Evolutionary conservation across 2,329 filamentous ascomycete genomes (phyloP).

Genomic region (Claviceps arundinis): DNA sequence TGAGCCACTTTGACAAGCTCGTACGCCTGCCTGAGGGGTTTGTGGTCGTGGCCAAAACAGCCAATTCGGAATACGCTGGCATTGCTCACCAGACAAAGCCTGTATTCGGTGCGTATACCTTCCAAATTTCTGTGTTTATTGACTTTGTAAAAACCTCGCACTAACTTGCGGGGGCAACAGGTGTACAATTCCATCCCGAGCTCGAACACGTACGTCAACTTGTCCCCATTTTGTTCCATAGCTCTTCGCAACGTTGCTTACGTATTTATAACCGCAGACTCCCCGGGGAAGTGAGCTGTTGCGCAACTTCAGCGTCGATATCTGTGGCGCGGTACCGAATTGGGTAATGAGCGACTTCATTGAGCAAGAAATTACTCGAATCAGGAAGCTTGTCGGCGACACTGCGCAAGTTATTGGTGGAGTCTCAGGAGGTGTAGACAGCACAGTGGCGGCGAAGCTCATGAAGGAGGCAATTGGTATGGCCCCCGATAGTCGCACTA

Average conservation of each 20-base stretch:
- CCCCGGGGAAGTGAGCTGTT: slow-evolving; percentile 56
- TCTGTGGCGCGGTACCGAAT: slow-evolving; percentile 62
- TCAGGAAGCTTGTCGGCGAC: slow-evolving; percentile 68
- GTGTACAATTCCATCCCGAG: slow-evolving; percentile 85
- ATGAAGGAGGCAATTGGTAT: slow-evolving; percentile 68
- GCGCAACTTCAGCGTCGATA: slow-evolving; percentile 70
- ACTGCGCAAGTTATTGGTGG: slow-evolving; percentile 62
- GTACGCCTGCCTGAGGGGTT: slow-evolving; percentile 60
- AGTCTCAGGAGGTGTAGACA: slow-evolving; percentile 67
- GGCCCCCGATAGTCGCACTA: background rate
- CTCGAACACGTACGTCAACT: slow-evolving; percentile 27
- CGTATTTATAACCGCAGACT: slow-evolving; percentile 4
- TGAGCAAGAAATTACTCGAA: slow-evolving; percentile 66
- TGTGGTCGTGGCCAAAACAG: slow-evolving; percentile 57
- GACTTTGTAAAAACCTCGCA: background rate
- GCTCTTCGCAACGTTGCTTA: background rate
- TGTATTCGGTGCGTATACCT: slow-evolving; percentile 31
- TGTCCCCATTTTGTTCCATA: background rate
- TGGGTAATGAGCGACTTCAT: slow-evolving; percentile 85
- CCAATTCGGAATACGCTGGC: slow-evolving; percentile 66
- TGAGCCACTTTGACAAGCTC: slow-evolving; percentile 86
- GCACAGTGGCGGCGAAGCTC: slow-evolving; percentile 72
- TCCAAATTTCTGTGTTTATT: background rate
- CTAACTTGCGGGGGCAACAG: slow-evolving; percentile 11
- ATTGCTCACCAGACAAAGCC: slow-evolving; percentile 60